Base-by-base conservation (phyloP, 106 monocot genomes). In the Allium cepa region DNA sequence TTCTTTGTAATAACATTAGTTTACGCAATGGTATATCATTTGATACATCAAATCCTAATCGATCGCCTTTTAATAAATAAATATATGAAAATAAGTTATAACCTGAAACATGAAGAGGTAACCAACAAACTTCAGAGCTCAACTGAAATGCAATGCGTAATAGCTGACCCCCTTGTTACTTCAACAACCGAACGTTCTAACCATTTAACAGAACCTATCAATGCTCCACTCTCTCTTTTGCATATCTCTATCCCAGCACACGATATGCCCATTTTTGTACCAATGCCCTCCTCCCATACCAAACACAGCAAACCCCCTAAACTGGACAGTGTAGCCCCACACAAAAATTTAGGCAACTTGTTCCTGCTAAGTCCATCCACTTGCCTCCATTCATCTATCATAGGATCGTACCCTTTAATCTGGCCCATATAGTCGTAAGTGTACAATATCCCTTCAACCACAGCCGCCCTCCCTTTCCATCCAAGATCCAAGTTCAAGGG, bases 391-490 rank as follows among this genome's bases (percentile, higher is more conserved):
- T 59, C 57, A 12, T 85, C 77, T 3, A 4, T 16, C 46, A 11
- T 56, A 17, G 46, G 64, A 77, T 91, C 91, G 46, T 83, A 95
- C 11, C 88, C 94, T 59, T 76, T 85, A 13, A 95, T 81, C 81
- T 85, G 81, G 53, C 94, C 94, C 60, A 79, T 16, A 62, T 62
- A 88, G 70, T 91, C 88, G 59, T 91, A 91, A 3, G 94, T 75
- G 71, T 85, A 94, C 7, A 94, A 67, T 8, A 90, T 65, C 2
- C 80, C 91, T 12, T 70, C 80, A 5, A 95, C 85, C 45, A 73
- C 91, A 0, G 76, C 88, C 12, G 91, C 87, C 64, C 83, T 49
- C 49, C 94, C 94, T 64, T 67, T 82, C 94, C 94, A 94, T 14
- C 94, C 91, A 14, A 77, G 60, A 36, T 88, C 85, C 47, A 94